phyloP scores from a whole-genome alignment of 306 rosid genomes.

The Vigna radiata region DNA sequence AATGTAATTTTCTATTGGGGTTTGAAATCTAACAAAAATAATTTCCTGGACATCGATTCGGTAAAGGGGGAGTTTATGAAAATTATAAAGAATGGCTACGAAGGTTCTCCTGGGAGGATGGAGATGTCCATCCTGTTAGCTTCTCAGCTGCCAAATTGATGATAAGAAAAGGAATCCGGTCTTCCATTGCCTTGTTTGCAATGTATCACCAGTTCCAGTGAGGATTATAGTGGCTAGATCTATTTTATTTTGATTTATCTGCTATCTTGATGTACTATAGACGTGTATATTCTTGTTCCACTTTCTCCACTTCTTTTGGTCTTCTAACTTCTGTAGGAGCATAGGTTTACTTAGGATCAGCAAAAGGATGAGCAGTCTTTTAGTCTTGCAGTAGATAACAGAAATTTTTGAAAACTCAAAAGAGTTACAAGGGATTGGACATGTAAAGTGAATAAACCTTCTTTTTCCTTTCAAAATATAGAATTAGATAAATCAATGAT shows the following conservation, averaged over 20 bases:
- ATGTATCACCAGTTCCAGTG: too few species aligned
- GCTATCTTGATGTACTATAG: constrained; percentile 29
- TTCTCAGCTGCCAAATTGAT: constrained; percentile 47
- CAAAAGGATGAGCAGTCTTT: constrained; percentile 19
- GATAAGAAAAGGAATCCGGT: constrained; percentile 22
- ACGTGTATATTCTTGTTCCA: constrained; percentile 13
- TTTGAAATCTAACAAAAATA: constrained; percentile 31
- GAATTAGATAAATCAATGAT: constrained; percentile 24
- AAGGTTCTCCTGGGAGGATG: constrained; percentile 51
- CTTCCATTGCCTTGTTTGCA: constrained; percentile 36
- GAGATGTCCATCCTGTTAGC: constrained; percentile 40
- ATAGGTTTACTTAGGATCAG: constrained; percentile 40
- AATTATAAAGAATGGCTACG: constrained; percentile 41
- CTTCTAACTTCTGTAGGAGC: constrained; percentile 30
- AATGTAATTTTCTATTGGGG: constrained; percentile 61
- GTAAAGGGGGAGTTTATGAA: constrained; percentile 50
- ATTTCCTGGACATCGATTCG: constrained; percentile 20
- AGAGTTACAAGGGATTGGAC: constrained; percentile 22
- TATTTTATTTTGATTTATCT: constrained; percentile 11
- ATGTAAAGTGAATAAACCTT: constrained; percentile 36
- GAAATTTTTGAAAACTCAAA: constrained; percentile 10
- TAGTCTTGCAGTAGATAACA: constrained; percentile 19
- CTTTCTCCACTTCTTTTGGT: not conserved
- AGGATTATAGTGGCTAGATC: constrained; percentile 30
- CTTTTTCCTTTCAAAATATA: not conserved